These are phyloP conservation scores for Tuctoria greenei DNA, from an alignment of 176 grass and related monocot genomes.

Conservation along the genomic window DNA sequence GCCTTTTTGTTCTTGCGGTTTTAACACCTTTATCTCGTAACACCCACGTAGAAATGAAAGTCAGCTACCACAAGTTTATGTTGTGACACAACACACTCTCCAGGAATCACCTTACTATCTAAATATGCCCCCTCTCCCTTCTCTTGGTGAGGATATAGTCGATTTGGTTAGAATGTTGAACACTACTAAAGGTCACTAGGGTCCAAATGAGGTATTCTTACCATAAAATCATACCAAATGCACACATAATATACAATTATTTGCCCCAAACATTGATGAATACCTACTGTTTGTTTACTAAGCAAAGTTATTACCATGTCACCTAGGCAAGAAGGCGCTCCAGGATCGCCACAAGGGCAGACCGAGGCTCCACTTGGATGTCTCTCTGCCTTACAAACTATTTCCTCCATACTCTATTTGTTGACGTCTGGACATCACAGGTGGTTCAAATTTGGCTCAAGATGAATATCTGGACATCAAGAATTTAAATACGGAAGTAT, in stretches of 20 bases:
- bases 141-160: too few relatives aligned
- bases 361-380: background rate
- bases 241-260: constrained; percentile 10
- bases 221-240: too few relatives aligned
- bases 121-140: too few relatives aligned
- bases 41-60: too few relatives aligned
- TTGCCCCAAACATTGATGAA: background rate
- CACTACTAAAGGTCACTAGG: too few relatives aligned
- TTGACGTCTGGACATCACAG: background rate
- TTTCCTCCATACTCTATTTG: background rate
- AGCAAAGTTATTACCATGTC: background rate
- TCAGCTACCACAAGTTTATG: too few relatives aligned
- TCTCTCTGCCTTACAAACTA: background rate
- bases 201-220: too few relatives aligned
- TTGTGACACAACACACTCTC: too few relatives aligned
- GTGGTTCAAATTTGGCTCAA: background rate
- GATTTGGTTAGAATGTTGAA: too few relatives aligned
- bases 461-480: background rate
- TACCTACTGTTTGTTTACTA: background rate
- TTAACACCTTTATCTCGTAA: too few relatives aligned
- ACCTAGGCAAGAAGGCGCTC: background rate
- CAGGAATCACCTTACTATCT: too few relatives aligned
- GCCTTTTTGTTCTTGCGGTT: too few relatives aligned
- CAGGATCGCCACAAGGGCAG: background rate
- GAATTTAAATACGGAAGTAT: background rate